Evolutionary conservation across 1,139 yeast species (phyloP).

Genomic region (Zygosaccharomyces sapae): DNA sequence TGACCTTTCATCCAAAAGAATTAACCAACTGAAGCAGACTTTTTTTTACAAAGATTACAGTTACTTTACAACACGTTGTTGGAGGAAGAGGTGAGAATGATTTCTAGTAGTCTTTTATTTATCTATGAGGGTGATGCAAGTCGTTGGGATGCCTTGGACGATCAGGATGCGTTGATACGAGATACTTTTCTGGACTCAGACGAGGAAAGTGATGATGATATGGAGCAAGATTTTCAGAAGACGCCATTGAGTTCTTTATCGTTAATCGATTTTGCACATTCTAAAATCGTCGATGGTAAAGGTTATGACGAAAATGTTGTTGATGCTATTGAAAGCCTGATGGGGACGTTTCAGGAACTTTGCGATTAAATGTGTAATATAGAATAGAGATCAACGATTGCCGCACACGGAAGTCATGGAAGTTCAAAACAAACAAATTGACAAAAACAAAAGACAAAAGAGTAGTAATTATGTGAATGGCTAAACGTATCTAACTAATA

Average conservation of each 20-base stretch:
- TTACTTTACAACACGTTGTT: slow-evolving; percentile 60
- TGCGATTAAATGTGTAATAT: slow-evolving; percentile 2
- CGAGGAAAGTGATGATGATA: slow-evolving; percentile 35
- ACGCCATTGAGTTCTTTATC: slow-evolving; percentile 48
- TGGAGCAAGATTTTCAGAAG: slow-evolving; percentile 28
- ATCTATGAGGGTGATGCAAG: slow-evolving; percentile 63
- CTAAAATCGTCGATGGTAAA: slow-evolving; percentile 55
- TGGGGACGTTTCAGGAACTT: slow-evolving; percentile 41
- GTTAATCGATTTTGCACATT: slow-evolving; percentile 88
- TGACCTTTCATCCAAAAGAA: slow-evolving; percentile 34
- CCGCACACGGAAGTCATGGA: no score
- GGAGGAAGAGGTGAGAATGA: slow-evolving; percentile 59
- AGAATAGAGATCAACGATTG: not conserved
- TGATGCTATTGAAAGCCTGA: slow-evolving; percentile 60
- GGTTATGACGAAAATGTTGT: slow-evolving; percentile 72
- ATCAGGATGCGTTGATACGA: slow-evolving; percentile 42
- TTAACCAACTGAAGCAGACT: slow-evolving; percentile 38
- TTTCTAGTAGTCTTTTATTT: slow-evolving; percentile 71
- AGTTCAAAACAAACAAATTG: no score
- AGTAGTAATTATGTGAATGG: no score
- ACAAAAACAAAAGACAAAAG: no score
- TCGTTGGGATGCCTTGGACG: slow-evolving; percentile 44
- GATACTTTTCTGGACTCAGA: slow-evolving; percentile 35
- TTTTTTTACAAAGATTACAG: slow-evolving; percentile 56
- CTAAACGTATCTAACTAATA: no score